Evolutionary conservation across 1,284 basidiomycete genomes (phyloP), one percentile per base, ranked within the genome.

Genomic region (Trichosporon sp.): DNA sequence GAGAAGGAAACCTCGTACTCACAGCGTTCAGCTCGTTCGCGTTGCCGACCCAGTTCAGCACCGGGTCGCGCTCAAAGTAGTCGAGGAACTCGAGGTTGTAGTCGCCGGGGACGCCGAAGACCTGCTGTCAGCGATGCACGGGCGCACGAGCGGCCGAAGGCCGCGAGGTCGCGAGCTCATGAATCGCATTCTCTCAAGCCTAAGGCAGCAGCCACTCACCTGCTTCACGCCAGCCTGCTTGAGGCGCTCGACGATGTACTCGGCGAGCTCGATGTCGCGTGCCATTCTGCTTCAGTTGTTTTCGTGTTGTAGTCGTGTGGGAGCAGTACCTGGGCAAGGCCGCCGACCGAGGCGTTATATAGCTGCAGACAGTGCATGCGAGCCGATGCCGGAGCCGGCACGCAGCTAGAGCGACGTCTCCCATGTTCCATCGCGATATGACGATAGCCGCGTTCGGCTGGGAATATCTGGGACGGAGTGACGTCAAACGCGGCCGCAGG

Each of bases 71-170:
- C 81, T 98, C 95, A 71, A 96, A 87, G 68, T 91, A 88, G 82
- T 98, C 95, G 47, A 87, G 83, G 51, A 85, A 65, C 62, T 89
- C 91, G 62, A 97, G 88, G 82, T 96, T 97, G 82, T 95, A 98
- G 83, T 96, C 95, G 42, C 95, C 94, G 6, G 94, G 94, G 0
- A 96, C 88, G 44, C 94, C 94, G 73, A 95, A 95, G 84, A 95
- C 87, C 75, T 78, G 35, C 21, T 9, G 64, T 68, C 27, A 68
- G 67, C 29, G 18, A 12, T 3, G n/a, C 18, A 6, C 6, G 12
- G 31, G 31, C 13, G 3, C 5, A 23, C 32, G 13, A 38, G 27
- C 63, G 15, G 13, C 5, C 5, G 18, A 23, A 31, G 32, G 32
- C 9, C 32, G 32, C 32, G 32, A 32, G 32, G 5, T 32, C n/a